phyloP scores from a whole-genome alignment of 2,329 filamentous ascomycete species.

The Aureobasidium namibiae region DNA sequence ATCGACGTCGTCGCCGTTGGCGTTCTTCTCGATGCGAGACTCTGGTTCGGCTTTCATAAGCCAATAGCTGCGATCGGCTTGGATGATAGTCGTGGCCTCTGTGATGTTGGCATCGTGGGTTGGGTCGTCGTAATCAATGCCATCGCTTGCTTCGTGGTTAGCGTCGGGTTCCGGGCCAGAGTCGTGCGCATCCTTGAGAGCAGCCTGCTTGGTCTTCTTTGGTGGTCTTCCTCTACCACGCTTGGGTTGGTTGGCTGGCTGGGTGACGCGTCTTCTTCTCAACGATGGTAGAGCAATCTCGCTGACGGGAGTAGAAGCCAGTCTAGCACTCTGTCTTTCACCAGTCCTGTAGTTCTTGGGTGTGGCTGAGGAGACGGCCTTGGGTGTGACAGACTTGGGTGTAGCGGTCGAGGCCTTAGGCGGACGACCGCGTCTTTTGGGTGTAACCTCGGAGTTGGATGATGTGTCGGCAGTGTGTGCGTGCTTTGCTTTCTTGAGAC shows the following conservation, averaged over 20 bases:
- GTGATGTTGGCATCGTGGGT: conserved; percentile 1
- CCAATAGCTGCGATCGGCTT: conserved; percentile 32
- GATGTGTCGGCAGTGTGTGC: neutral
- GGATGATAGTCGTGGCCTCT: conserved; percentile 4
- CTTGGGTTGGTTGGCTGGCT: conserved; percentile 1
- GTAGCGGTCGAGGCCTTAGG: conserved; percentile 10
- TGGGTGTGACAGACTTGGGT: neutral
- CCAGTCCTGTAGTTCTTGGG: neutral
- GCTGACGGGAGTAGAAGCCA: conserved; percentile 1
- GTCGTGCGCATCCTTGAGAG: neutral
- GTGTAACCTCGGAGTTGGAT: neutral
- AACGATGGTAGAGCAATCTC: neutral
- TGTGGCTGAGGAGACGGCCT: neutral
- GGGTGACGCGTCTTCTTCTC: neutral
- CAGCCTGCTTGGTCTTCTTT: neutral
- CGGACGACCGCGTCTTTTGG: conserved; percentile 26
- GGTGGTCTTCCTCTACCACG: conserved; percentile 18
- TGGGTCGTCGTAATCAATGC: conserved; percentile 1
- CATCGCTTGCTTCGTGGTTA: conserved; percentile 12
- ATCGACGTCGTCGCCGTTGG: conserved; percentile 74
- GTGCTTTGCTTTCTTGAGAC: conserved; percentile 7
- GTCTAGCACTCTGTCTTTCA: conserved; percentile 13
- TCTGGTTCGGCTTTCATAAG: conserved; percentile 62
- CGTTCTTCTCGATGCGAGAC: conserved; percentile 57
- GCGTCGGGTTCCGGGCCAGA: neutral